Percentiles rank a stretch among this genome's conserved stretches.
These are phyloP conservation scores for Cytospora schulzeri DNA, from an alignment of 2,329 filamentous ascomycete genomes.

Conservation along the genomic window DNA sequence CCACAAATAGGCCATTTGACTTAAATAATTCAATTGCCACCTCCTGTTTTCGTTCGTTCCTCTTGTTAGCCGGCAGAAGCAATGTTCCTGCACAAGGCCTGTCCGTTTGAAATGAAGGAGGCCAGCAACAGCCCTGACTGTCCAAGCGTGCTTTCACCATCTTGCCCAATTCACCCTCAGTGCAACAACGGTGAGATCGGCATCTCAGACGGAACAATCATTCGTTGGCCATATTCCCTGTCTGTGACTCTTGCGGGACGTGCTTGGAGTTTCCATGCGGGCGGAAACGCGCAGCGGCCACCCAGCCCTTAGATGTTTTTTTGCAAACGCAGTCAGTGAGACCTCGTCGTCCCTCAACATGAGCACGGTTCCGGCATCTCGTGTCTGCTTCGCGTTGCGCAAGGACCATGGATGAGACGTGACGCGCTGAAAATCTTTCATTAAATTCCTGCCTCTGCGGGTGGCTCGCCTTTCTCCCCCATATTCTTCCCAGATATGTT, in stretches of 20 bases:
- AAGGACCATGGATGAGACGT: background rate
- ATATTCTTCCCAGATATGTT: no score
- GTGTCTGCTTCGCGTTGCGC: constrained; percentile 4
- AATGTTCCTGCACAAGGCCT: background rate
- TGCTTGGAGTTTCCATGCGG: background rate
- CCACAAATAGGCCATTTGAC: no score
- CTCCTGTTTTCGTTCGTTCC: background rate
- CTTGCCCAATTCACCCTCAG: background rate
- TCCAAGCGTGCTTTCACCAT: background rate
- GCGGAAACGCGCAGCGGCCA: background rate
- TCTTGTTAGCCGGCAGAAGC: background rate
- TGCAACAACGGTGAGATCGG: background rate
- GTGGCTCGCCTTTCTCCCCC: background rate
- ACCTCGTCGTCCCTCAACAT: background rate
- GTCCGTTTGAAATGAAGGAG: constrained; percentile 5
- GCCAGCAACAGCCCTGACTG: background rate
- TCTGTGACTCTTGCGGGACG: background rate
- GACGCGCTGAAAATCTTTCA: background rate
- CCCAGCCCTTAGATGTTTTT: background rate
- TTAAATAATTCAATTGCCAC: no score
- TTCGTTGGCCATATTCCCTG: background rate
- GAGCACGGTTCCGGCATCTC: background rate
- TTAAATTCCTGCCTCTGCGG: background rate
- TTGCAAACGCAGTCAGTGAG: background rate
- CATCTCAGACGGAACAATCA: background rate